These are phyloP conservation scores for Amanita thiersii DNA, from an alignment of 768 basidiomycete genomes.

Conservation along the genomic window DNA sequence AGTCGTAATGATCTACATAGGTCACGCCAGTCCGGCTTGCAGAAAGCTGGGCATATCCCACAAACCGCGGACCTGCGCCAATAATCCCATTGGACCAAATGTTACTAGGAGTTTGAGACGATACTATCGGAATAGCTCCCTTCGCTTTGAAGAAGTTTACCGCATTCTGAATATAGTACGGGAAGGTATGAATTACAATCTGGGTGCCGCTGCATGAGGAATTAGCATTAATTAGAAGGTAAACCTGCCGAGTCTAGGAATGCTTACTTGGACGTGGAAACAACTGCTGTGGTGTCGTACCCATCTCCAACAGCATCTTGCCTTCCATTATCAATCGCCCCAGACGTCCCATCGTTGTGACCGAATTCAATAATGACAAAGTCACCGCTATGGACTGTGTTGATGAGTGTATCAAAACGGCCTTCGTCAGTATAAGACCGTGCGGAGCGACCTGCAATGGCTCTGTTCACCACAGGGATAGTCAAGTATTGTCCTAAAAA, in stretches of 20 bases:
- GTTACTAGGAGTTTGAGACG: conserved; percentile 40
- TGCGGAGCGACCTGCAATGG: conserved; percentile 23
- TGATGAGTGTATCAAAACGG: conserved; percentile 18
- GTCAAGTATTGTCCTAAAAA: conserved; percentile 17
- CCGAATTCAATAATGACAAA: conserved; percentile 25
- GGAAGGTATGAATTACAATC: too few species aligned
- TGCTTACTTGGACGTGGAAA: conserved; percentile 12
- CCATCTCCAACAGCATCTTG: conserved; percentile 17
- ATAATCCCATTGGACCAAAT: conserved; percentile 29
- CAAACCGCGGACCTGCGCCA: conserved; percentile 32
- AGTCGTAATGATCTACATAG: conserved; percentile 39
- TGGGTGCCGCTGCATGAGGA: too few species aligned
- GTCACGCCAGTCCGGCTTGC: conserved; percentile 27
- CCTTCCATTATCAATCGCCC: conserved; percentile 16
- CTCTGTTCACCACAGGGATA: conserved; percentile 22
- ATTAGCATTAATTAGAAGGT: too few species aligned
- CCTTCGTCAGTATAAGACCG: conserved; percentile 25
- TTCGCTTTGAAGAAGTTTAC: too few species aligned
- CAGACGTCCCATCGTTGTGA: conserved; percentile 21
- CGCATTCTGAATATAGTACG: too few species aligned
- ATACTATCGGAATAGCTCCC: conserved; percentile 38
- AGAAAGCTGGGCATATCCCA: conserved; percentile 32
- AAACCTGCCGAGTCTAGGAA: too few species aligned
- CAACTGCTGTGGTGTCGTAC: conserved; percentile 13
- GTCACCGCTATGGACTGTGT: conserved; percentile 14